Evolutionary conservation across 352 stramenopile species (phyloP).

Genomic region (Globisporangium cederbergense): DNA sequence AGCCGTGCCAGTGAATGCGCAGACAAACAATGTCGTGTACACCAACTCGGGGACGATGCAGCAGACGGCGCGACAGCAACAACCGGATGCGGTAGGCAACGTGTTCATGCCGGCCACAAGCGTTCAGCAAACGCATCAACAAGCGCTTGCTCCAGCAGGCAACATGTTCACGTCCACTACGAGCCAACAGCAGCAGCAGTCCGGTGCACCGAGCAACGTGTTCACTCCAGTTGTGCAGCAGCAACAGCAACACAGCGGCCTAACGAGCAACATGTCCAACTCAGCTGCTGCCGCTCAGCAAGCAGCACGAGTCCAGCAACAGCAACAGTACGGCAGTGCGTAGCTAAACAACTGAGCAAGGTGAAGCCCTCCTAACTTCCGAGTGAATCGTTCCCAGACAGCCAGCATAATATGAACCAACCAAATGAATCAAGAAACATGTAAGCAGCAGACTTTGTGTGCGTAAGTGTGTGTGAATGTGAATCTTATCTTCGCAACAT

Average conservation of each 20-base stretch:
- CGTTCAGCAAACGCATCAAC: neutral
- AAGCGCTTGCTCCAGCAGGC: neutral
- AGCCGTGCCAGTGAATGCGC: neutral
- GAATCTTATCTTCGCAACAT: neutral
- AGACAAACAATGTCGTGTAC: neutral
- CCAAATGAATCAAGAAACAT: neutral
- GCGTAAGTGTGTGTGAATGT: neutral
- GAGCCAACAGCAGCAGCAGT: neutral
- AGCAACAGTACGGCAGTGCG: neutral
- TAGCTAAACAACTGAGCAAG: neutral
- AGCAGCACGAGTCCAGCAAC: conserved; percentile 4
- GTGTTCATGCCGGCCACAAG: neutral
- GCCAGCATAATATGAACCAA: conserved; percentile 1
- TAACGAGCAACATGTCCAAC: neutral
- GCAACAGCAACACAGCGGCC: neutral
- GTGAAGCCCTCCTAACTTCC: neutral
- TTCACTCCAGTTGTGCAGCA: neutral
- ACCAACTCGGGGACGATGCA: neutral
- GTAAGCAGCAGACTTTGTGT: neutral
- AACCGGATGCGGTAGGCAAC: neutral
- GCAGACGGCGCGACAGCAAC: neutral
- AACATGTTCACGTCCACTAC: neutral
- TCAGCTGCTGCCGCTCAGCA: conserved; percentile 1
- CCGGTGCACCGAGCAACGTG: neutral
- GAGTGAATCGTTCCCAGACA: neutral